Conservation (phyloP, 1,284 basidiomycete species). For the Wallemia ichthyophaga region DNA sequence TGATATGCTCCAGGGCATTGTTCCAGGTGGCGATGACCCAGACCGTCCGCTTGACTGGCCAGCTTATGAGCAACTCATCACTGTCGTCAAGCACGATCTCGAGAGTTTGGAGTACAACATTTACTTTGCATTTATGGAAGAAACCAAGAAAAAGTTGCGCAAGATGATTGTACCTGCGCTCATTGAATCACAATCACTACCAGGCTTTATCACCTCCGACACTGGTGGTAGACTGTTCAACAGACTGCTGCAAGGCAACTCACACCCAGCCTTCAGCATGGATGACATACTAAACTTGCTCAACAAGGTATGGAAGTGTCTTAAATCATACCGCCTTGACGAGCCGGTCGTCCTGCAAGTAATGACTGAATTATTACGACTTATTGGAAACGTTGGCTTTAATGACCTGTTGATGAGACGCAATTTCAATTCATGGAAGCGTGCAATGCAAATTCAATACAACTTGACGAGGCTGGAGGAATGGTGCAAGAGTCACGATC, state of each 20-base stretch:
- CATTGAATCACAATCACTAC: constrained; percentile 88
- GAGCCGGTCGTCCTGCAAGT: constrained; percentile 92
- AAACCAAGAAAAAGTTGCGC: constrained; percentile 80
- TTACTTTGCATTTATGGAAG: constrained; percentile 98
- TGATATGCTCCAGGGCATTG: constrained; percentile 92
- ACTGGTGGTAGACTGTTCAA: constrained; percentile 69
- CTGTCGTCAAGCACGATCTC: constrained; percentile 92
- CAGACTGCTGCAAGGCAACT: constrained; percentile 56
- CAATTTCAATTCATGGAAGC: constrained; percentile 99
- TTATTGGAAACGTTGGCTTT: constrained; percentile 91
- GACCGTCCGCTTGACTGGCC: constrained; percentile 86
- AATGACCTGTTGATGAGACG: constrained; percentile 95
- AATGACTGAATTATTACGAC: constrained; percentile 75
- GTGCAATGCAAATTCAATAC: constrained; percentile 98
- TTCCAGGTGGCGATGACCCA: constrained; percentile 71
- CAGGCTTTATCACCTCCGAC: constrained; percentile 89
- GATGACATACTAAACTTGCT: constrained; percentile 90
- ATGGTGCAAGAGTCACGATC: constrained; percentile 91
- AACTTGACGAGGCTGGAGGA: constrained; percentile 95
- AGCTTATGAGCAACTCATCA: constrained; percentile 83
- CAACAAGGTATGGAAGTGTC: constrained; percentile 92
- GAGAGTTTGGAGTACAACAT: constrained; percentile 98
- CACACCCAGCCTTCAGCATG: constrained; percentile 79
- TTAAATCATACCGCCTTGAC: constrained; percentile 98
- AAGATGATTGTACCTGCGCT: constrained; percentile 98